A percentile compares a stretch with the other conserved stretches of the same genome.
These are phyloP conservation scores for Pseudoturritis turrita DNA, from an alignment of 345 rosid genomes.

Conservation along the genomic window DNA sequence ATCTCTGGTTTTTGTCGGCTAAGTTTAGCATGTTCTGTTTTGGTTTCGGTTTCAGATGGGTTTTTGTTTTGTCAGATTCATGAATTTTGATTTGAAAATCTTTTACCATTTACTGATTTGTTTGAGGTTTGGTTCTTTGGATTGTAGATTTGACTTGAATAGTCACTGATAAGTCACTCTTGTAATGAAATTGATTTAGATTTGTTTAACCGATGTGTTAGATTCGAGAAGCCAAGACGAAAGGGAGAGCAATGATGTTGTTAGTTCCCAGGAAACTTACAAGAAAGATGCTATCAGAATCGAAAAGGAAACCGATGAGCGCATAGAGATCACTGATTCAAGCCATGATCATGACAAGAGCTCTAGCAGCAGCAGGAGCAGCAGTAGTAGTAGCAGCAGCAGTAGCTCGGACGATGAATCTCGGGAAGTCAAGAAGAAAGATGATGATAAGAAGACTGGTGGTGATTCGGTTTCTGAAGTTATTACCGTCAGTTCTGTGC, in stretches of 20 bases:
- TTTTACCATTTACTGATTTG: background rate
- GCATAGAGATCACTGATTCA: conserved; percentile 34
- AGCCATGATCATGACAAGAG: conserved; percentile 43
- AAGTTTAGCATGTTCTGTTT: background rate
- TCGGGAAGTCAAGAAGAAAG: conserved; percentile 30
- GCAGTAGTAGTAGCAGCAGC: conserved; percentile 35
- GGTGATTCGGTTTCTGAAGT: conserved; percentile 27
- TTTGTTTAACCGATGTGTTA: conserved; percentile 31
- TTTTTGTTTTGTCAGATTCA: conserved; percentile 4
- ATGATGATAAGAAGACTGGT: conserved; percentile 25
- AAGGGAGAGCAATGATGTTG: conserved; percentile 55
- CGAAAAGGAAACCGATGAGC: conserved; percentile 31
- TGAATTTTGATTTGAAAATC: background rate
- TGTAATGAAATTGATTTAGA: background rate
- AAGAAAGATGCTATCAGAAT: conserved; percentile 41
- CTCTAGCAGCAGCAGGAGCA: conserved; percentile 38
- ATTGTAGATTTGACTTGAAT: conserved; percentile 12
- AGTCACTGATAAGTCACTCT: conserved; percentile 3
- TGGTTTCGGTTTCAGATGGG: background rate
- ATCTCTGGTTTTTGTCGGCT: background rate
- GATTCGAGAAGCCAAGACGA: conserved; percentile 57
- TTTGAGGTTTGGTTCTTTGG: background rate
- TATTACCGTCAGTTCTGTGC: conserved; percentile 20
- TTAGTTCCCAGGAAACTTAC: conserved; percentile 41
- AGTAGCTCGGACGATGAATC: conserved; percentile 60